These are phyloP conservation scores for Leccinum olivaceoglutinosum DNA, from an alignment of 1,284 basidiomycete genomes.

Conservation along the genomic window DNA sequence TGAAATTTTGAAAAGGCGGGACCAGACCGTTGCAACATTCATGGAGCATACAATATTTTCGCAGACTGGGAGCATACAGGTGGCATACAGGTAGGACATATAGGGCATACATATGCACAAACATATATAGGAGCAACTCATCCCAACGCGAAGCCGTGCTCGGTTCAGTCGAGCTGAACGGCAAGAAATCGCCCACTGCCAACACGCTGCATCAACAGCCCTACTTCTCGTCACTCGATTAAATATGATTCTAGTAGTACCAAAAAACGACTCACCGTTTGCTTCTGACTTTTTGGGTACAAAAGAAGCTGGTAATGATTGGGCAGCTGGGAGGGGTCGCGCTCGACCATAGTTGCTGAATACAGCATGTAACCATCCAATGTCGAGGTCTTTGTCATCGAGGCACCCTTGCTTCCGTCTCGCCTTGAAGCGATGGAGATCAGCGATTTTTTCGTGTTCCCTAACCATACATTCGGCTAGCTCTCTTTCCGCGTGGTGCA, in stretches of 20 bases:
- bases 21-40: too few relatives aligned
- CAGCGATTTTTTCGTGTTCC: background rate
- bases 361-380: background rate
- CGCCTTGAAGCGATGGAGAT: background rate
- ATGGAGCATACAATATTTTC: too few relatives aligned
- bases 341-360: background rate
- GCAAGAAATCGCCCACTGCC: background rate
- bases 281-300: background rate
- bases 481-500: background rate
- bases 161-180: background rate
- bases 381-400: background rate
- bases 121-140: too few relatives aligned
- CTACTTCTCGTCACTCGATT: background rate
- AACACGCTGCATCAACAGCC: background rate
- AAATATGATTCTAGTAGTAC: too few relatives aligned
- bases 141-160: background rate
- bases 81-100: too few relatives aligned
- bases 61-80: too few relatives aligned
- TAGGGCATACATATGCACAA: too few relatives aligned
- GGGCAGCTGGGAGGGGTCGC: background rate
- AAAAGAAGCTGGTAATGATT: background rate
- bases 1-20: too few relatives aligned
- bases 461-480: background rate
- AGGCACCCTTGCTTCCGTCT: background rate
- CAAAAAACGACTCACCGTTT: background rate